Evolutionary conservation across 169 alveolate species (phyloP), one percentile per base, ranked within the genome.

Genomic region (Plasmodium billcollinsi): DNA sequence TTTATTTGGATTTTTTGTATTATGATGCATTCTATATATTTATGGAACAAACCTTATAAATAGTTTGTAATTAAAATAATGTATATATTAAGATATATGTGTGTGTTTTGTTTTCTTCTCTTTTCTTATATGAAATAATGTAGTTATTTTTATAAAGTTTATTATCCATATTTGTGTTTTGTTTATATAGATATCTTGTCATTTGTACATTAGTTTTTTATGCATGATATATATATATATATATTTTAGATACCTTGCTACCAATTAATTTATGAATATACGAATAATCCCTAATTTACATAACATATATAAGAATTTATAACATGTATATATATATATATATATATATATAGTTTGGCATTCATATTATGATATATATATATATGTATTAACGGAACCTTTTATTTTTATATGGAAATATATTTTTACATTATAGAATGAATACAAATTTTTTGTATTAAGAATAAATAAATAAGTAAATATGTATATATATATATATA

Each of bases 401-500:
- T 29, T 29, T 29, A 29, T 29, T 29, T 29, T 29, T 29, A 29
- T 29, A 29, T 29, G 3, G 43, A 29, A 29, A 29, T 29, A 29
- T 29, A 29, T 29, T 29, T 29, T 3, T 29, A 29, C 6, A 29
- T 29, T 29, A 29, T 29, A 29, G 43, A 3, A 29, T 29, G 43
- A 29, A 29, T 6, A 29, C 1, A 29, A 29, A 29, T 29, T 29
- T 29, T 29, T 29, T 29, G 43, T 29, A 29, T 29, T 29, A 29
- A 29, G 43, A 29, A 52, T 12, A 52, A 14, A 59, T 59, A 20
- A 15, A 59, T 15, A 20, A 9, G 20, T 54, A 66, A 29, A 62
- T 74, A 74, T 62, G 49, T 74, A 61, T 18, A 50, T 74, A 67
- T 43, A 18, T 45, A 29, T 72, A 63, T 5, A 45, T 52, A 52